phyloP scores from a whole-genome alignment of 139 green algal species.

The Chlamydomonas sphaeroides region DNA sequence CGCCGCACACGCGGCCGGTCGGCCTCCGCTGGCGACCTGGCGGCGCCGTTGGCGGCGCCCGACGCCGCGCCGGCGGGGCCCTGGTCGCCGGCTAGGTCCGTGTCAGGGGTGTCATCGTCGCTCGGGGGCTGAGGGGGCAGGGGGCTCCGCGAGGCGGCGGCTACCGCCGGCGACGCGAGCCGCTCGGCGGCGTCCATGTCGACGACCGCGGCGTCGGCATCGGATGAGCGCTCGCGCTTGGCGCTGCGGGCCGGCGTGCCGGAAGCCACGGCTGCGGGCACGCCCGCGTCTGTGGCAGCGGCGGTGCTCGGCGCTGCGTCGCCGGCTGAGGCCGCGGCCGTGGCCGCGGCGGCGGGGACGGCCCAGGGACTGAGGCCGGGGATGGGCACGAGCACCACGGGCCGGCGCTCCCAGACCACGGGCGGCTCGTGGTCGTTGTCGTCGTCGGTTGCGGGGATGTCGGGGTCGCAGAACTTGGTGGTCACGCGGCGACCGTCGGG shows the following conservation, averaged over 20 bases:
- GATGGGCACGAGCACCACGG: slow-evolving; percentile 54
- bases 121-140: no score
- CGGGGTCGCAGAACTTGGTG: slow-evolving; percentile 60
- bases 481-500: slow-evolving; percentile 50
- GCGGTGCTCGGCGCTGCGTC: no score
- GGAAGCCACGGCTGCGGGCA: no score
- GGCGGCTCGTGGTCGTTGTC: not conserved
- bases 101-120: slow-evolving; percentile 7
- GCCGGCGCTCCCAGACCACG: slow-evolving; percentile 58
- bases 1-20: slow-evolving; percentile 3
- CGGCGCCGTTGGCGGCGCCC: not conserved
- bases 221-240: slow-evolving; percentile 32
- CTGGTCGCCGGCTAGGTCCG: not conserved
- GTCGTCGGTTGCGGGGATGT: not conserved
- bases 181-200: not conserved
- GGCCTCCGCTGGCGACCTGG: not conserved
- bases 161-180: not conserved
- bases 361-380: slow-evolving; percentile 57
- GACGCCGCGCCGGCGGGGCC: not conserved
- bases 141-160: no score
- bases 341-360: not conserved
- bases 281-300: not conserved
- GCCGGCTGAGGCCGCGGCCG: slow-evolving; percentile 6
- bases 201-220: slow-evolving; percentile 5
- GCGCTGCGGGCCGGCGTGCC: no score